Base-by-base conservation (phyloP, 768 basidiomycete genomes). In the Tephrocybe rancida region DNA sequence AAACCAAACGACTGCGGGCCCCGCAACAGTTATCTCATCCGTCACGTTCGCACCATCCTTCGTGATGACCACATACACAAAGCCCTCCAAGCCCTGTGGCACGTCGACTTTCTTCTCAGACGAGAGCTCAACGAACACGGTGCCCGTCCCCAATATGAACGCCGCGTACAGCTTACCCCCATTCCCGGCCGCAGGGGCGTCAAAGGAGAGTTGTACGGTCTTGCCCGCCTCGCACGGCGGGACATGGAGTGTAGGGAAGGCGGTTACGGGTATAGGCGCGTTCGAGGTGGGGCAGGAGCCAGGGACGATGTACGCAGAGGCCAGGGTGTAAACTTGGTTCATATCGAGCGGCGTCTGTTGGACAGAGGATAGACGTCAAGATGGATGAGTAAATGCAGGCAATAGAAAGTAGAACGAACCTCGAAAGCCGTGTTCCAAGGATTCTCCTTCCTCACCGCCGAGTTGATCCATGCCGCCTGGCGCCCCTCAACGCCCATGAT, bases 391-490 rank as follows among this genome's bases (percentile, higher is more conserved):
- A 14, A 18, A 13, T 14, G 16, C n/a, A 19, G 39, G 25, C 24
- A 3, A 18, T 22, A 7, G 9, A 14, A 24, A 3, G 19, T 22
- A 7, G 9, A 14, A 54, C 61, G n/a, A 55, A 79, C 84, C 65
- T 87, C 85, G 62, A 85, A 83, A 6, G 84, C 70, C 3, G 78
- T 75, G 46, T 78, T 80, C 85, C 86, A 88, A 1, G 82, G 73
- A 32, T 77, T 73, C 19, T 67, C 66, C 46, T 78, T 71, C 55
- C 71, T 67, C 35, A 82, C 76, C 14, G 80, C 74, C 1, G 78
- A 75, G 56, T 75, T 72, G 30, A 88, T 67, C 85, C 85, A 89
- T 1, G 78, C 71, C n/a, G 83, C 76, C 52, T 88, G 87, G 29
- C 85, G 78, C 21, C 84, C 76, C 62, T 89, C 85, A 48, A 78